phyloP scores from a whole-genome alignment of 2,329 filamentous ascomycete species.

The Hypoxylon sp. region DNA sequence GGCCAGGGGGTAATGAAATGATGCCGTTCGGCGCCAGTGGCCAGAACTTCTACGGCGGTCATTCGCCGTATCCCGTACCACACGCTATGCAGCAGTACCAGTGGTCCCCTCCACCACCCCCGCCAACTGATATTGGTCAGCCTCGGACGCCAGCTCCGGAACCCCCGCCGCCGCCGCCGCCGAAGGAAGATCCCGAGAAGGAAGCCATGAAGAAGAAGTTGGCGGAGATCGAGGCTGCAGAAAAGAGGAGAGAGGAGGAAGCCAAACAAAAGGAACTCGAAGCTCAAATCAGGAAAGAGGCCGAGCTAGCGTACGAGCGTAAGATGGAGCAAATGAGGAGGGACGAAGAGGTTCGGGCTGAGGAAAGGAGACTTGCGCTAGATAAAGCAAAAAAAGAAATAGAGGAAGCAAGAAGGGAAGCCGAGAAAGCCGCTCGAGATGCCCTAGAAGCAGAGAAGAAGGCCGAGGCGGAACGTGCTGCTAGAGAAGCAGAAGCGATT shows the following conservation, averaged over 20 bases:
- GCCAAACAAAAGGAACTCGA: conserved; percentile 56
- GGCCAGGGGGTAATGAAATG: conserved; percentile 40
- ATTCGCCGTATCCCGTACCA: conserved; percentile 47
- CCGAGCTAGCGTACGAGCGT: conserved; percentile 54
- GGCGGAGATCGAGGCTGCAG: conserved; percentile 56
- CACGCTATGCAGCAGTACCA: conserved; percentile 63
- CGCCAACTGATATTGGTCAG: conserved; percentile 43
- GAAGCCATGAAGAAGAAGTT: conserved; percentile 69
- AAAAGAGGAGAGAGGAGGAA: conserved; percentile 56
- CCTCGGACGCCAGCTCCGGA: conserved; percentile 36
- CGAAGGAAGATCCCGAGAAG: conserved; percentile 61
- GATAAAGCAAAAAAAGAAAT: conserved; percentile 58
- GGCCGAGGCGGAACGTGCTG: conserved; percentile 48
- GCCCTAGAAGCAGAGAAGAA: conserved; percentile 51
- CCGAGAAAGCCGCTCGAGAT: conserved; percentile 54
- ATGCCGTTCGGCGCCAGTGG: conserved; percentile 51
- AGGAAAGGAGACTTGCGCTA: conserved; percentile 50
- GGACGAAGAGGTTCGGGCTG: conserved; percentile 47
- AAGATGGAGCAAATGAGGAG: conserved; percentile 54
- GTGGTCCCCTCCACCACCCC: conserved; percentile 49
- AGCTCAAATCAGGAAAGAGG: conserved; percentile 55
- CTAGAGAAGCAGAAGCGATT: conserved; percentile 47
- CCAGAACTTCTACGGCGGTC: conserved; percentile 53
- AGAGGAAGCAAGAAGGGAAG: conserved; percentile 56
- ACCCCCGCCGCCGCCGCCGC: conserved; percentile 16